Conservation (phyloP, 495 filamentous ascomycete species). For the Penicillium soppii region DNA sequence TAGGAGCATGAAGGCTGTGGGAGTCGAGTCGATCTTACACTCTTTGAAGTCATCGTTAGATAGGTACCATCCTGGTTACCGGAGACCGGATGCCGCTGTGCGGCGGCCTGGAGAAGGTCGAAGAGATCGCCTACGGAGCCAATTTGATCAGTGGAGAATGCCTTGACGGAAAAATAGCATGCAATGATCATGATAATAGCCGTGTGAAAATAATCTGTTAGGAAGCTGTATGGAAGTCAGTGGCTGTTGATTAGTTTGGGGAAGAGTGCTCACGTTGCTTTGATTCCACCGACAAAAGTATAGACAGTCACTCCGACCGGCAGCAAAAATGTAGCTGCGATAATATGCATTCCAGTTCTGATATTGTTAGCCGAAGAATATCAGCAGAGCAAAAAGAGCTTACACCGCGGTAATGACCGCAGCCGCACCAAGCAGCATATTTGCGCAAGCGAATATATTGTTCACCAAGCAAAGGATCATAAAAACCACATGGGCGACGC, state of each 20-base stretch:
- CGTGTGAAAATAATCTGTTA: conserved; percentile 46
- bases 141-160: conserved; percentile 35
- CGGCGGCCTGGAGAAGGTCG: conserved; percentile 46
- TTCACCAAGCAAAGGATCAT: conserved; percentile 43
- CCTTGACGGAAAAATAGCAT: conserved; percentile 48
- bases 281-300: conserved; percentile 47
- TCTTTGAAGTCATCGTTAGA: conserved; percentile 50
- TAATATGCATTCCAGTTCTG: conserved; percentile 46
- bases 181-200: conserved; percentile 48
- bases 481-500: conserved; percentile 40
- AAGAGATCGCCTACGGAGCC: conserved; percentile 45
- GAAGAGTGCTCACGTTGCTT: conserved; percentile 37
- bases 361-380: not conserved
- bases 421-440: conserved; percentile 44
- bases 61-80: conserved; percentile 49
- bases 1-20: not conserved
- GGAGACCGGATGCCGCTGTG: conserved; percentile 37
- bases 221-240: conserved; percentile 30
- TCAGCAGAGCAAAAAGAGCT: not conserved
- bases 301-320: conserved; percentile 45
- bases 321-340: conserved; percentile 43
- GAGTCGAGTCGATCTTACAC: conserved; percentile 20
- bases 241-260: not conserved
- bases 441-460: conserved; percentile 44
- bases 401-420: conserved; percentile 38